Evolutionary conservation across 352 stramenopile genomes (phyloP).

Genomic region (Globisporangium nunn): DNA sequence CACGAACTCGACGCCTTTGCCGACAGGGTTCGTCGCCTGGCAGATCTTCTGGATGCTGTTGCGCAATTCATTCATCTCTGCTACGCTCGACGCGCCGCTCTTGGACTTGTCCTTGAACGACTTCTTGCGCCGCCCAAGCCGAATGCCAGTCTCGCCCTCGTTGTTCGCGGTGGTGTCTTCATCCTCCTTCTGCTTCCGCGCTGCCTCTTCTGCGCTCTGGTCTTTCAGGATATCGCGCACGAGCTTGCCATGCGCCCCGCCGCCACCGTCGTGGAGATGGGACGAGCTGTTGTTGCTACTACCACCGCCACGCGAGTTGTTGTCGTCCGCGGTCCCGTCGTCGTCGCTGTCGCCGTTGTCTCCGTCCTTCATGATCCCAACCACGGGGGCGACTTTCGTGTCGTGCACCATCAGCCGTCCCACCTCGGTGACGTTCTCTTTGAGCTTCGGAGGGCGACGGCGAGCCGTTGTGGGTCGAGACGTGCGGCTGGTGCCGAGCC

Average conservation of each 20-base stretch:
- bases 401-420: constrained; percentile 62
- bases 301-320: background rate
- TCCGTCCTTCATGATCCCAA: constrained; percentile 79
- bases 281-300: constrained; percentile 17
- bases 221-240: constrained; percentile 84
- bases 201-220: constrained; percentile 59
- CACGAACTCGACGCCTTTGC: constrained; percentile 91
- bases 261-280: constrained; percentile 24
- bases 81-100: constrained; percentile 47
- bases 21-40: constrained; percentile 87
- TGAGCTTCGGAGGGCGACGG: constrained; percentile 80
- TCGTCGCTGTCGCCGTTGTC: constrained; percentile 68
- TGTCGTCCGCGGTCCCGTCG: constrained; percentile 27
- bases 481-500: constrained; percentile 52
- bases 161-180: constrained; percentile 40
- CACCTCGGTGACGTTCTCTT: constrained; percentile 82
- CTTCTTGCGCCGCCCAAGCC: constrained; percentile 61
- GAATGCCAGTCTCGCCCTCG: constrained; percentile 69
- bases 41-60: constrained; percentile 88
- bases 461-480: constrained; percentile 80
- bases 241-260: constrained; percentile 48
- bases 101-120: constrained; percentile 82
- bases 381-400: constrained; percentile 68
- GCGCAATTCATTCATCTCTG: constrained; percentile 76
- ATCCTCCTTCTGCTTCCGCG: constrained; percentile 58